These are phyloP conservation scores for Jatropha curcas DNA, from an alignment of 345 rosid species.

Conservation along the genomic window DNA sequence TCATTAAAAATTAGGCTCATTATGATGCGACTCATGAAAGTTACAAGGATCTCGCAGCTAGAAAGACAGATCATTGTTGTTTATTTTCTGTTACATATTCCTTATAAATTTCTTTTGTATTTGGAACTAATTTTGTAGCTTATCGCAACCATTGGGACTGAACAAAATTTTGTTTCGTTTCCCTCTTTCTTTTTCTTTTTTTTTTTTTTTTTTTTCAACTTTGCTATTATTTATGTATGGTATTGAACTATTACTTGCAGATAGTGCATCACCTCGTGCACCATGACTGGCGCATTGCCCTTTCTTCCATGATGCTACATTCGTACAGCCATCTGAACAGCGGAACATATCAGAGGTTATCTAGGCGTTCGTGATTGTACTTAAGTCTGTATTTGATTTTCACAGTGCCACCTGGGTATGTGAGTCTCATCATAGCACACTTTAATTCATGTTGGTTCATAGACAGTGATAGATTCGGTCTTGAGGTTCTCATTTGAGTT, in stretches of 20 bases:
- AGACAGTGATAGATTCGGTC: not conserved
- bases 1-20: no score
- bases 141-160: no score
- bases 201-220: not conserved
- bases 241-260: conserved; percentile 41
- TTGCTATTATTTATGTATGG: conserved; percentile 7
- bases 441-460: no score
- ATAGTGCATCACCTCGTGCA: conserved; percentile 86
- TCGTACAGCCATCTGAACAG: conserved; percentile 94
- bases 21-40: no score
- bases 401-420: conserved; percentile 5
- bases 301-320: conserved; percentile 73
- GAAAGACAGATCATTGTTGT: no score
- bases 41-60: no score
- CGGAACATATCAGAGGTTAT: conserved; percentile 88
- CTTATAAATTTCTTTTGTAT: no score
- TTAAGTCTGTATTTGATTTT: conserved; percentile 48
- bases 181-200: no score
- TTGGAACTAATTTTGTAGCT: no score
- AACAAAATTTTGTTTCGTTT: not conserved
- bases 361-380: conserved; percentile 79
- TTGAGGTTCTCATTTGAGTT: not conserved
- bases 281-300: conserved; percentile 81
- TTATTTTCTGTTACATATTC: no score
- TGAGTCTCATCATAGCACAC: not conserved